These are phyloP conservation scores for Zygoascus hellenicus DNA, from an alignment of 1,139 yeast species.

Conservation along the genomic window DNA sequence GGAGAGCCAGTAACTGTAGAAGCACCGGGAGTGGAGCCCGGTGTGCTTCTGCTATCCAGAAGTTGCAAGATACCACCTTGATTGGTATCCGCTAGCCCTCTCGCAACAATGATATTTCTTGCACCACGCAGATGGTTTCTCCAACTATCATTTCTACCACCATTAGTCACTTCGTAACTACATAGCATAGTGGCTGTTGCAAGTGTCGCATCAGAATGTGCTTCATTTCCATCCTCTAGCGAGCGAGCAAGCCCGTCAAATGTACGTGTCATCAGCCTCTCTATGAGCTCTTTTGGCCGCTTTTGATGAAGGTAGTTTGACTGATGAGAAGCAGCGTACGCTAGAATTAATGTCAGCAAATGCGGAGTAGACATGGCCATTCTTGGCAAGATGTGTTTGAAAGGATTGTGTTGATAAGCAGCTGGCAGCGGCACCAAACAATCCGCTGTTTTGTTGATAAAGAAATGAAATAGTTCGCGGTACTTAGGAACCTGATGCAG, in stretches of 20 bases:
- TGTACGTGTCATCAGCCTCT: conserved; percentile 50
- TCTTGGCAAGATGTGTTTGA: conserved; percentile 57
- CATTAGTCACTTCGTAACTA: conserved; percentile 54
- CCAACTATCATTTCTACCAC: conserved; percentile 39
- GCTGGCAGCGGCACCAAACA: conserved; percentile 64
- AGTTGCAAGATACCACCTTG: conserved; percentile 18
- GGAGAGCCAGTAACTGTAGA: not conserved
- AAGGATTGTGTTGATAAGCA: conserved; percentile 59
- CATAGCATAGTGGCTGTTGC: conserved; percentile 58
- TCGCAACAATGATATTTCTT: conserved; percentile 56
- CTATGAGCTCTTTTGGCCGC: conserved; percentile 43
- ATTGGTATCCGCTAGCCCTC: conserved; percentile 39
- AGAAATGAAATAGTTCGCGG: conserved; percentile 57
- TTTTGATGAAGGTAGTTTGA: conserved; percentile 31
- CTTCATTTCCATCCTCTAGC: conserved; percentile 46
- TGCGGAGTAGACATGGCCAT: conserved; percentile 58
- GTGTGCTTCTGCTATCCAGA: not conserved
- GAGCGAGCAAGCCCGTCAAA: conserved; percentile 51
- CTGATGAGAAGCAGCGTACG: conserved; percentile 58
- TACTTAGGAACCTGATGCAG: conserved; percentile 54
- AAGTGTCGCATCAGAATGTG: conserved; percentile 60
- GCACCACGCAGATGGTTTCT: conserved; percentile 67
- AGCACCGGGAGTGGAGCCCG: not conserved
- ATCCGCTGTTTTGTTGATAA: conserved; percentile 55
- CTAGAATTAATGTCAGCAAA: conserved; percentile 54